Evolutionary conservation across 345 rosid species (phyloP).

Genomic region (Erodium maritimum): DNA sequence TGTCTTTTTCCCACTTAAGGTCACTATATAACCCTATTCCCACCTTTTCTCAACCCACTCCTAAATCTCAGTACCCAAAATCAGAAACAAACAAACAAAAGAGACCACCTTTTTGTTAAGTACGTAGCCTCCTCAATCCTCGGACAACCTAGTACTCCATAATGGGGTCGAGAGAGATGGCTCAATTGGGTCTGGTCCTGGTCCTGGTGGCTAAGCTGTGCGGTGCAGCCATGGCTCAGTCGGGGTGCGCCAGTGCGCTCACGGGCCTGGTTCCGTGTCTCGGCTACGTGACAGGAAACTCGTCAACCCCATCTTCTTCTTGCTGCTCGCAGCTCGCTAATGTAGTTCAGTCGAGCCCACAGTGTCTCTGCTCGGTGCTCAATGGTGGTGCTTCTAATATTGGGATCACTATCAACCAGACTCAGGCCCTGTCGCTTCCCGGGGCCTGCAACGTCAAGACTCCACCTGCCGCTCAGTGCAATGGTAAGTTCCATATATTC

Average conservation of each 20-base stretch:
- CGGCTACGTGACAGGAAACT: slow-evolving; percentile 25
- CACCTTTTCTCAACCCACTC: background rate
- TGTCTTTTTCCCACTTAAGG: background rate
- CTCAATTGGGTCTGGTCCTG: background rate
- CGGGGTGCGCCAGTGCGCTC: slow-evolving; percentile 30
- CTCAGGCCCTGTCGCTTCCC: slow-evolving; percentile 41
- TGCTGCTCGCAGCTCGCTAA: slow-evolving; percentile 49
- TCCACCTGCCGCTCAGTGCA: slow-evolving; percentile 42
- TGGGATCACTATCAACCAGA: slow-evolving; percentile 33
- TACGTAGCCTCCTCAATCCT: no score
- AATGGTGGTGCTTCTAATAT: slow-evolving; percentile 24
- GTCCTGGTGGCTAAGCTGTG: slow-evolving; percentile 12
- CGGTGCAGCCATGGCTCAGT: slow-evolving; percentile 22
- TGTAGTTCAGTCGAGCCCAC: slow-evolving; percentile 37
- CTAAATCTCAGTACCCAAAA: no score
- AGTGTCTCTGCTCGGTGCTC: slow-evolving; percentile 35
- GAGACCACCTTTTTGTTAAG: no score
- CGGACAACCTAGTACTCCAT: no score
- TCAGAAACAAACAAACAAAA: no score
- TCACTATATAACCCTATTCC: background rate
- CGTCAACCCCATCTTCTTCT: slow-evolving; percentile 30
- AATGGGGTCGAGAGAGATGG: background rate
- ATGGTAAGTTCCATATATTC: slow-evolving; percentile 19
- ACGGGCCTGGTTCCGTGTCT: slow-evolving; percentile 36
- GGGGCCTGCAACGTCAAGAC: slow-evolving; percentile 38